Percentiles rank a stretch among this genome's conserved stretches.
phyloP scores from a whole-genome alignment of 768 basidiomycete genomes.

The Nevesoporus exiguus region DNA sequence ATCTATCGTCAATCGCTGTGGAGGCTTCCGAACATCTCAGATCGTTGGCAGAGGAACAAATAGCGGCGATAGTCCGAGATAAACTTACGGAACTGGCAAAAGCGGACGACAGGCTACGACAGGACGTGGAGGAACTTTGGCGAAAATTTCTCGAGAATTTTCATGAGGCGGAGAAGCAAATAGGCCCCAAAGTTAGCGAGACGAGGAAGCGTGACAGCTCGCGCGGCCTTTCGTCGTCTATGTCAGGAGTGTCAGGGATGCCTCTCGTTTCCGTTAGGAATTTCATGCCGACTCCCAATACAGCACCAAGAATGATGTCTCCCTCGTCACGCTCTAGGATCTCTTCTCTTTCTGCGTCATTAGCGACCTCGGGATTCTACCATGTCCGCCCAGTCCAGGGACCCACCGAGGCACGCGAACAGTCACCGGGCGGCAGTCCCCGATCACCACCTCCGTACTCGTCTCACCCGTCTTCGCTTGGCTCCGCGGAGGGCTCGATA shows the following conservation, averaged over 20 bases:
- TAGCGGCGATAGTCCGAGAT: slow-evolving; percentile 48
- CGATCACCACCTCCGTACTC: slow-evolving; percentile 36
- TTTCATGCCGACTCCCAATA: slow-evolving; percentile 50
- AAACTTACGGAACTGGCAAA: slow-evolving; percentile 56
- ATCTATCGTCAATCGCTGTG: slow-evolving; percentile 57
- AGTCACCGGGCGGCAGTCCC: slow-evolving; percentile 17
- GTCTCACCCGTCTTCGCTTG: slow-evolving; percentile 34
- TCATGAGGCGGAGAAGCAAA: slow-evolving; percentile 41
- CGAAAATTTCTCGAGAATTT: slow-evolving; percentile 49
- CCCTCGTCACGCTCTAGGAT: slow-evolving; percentile 38
- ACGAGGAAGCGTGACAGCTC: slow-evolving; percentile 21
- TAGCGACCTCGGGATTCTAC: slow-evolving; percentile 57
- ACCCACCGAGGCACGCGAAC: slow-evolving; percentile 12
- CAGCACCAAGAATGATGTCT: slow-evolving; percentile 36
- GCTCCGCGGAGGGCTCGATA: slow-evolving; percentile 20
- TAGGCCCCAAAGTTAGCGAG: slow-evolving; percentile 17
- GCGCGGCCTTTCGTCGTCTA: slow-evolving; percentile 18
- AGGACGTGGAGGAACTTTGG: slow-evolving; percentile 65
- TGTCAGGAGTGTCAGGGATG: slow-evolving; percentile 27
- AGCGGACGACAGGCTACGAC: slow-evolving; percentile 50
- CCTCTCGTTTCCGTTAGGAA: slow-evolving; percentile 44
- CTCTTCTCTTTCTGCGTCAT: slow-evolving; percentile 70
- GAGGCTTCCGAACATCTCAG: slow-evolving; percentile 54
- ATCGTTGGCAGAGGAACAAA: slow-evolving; percentile 53
- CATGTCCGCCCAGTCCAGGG: slow-evolving; percentile 40